Conservation (phyloP, 2,329 filamentous ascomycete species). For the Colletotrichum nymphaeae region DNA sequence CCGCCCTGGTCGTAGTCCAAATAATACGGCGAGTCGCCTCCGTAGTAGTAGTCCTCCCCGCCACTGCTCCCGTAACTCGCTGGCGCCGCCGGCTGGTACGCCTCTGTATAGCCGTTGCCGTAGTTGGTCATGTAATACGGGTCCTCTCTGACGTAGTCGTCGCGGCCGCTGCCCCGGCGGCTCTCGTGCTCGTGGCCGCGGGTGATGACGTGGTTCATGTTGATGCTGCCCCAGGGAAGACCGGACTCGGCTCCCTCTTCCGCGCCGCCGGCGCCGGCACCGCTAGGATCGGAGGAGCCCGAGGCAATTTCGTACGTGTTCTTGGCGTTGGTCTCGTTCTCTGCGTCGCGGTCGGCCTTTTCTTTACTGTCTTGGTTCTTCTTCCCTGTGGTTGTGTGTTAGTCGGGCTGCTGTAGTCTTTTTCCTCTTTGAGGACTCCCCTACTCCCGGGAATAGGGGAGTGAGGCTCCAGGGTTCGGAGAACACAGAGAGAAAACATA, state of each 20-base stretch:
- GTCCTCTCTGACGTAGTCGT: conserved; percentile 50
- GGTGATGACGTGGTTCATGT: conserved; percentile 65
- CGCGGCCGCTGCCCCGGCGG: conserved; percentile 53
- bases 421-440: neutral
- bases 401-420: neutral
- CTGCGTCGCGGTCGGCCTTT: conserved; percentile 69
- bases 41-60: conserved; percentile 47
- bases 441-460: too few species aligned
- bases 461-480: neutral
- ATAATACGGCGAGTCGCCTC: conserved; percentile 40
- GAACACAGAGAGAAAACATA: conserved; percentile 56
- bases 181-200: conserved; percentile 62
- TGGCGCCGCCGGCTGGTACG: conserved; percentile 38
- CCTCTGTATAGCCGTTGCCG: conserved; percentile 8
- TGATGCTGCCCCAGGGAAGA: conserved; percentile 78
- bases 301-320: conserved; percentile 73
- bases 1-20: conserved; percentile 37
- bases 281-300: conserved; percentile 56
- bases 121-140: conserved; percentile 43
- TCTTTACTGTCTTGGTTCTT: conserved; percentile 77
- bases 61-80: conserved; percentile 47
- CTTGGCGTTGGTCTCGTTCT: conserved; percentile 72
- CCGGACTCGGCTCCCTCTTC: conserved; percentile 68
- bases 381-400: conserved; percentile 63
- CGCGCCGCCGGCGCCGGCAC: too few species aligned